phyloP scores from a whole-genome alignment of 2,329 filamentous ascomycete genomes.

The Rhexocercosporidium sp. region DNA sequence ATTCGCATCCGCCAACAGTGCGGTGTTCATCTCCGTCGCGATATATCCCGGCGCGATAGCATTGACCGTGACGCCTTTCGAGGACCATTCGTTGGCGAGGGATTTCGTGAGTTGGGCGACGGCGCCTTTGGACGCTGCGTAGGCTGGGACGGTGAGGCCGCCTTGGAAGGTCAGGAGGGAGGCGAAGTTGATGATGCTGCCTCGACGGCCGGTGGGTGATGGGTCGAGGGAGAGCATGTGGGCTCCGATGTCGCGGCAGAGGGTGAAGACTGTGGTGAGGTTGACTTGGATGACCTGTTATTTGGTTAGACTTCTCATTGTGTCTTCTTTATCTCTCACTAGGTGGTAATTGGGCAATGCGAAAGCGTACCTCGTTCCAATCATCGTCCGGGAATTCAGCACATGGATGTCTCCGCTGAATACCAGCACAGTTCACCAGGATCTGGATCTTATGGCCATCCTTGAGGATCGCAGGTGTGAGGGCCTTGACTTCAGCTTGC shows the following conservation, averaged over 20 bases:
- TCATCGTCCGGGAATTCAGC: conserved; percentile 47
- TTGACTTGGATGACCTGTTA: conserved; percentile 77
- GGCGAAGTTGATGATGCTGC: conserved; percentile 83
- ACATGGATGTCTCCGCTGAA: conserved; percentile 43
- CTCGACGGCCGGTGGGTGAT: conserved; percentile 75
- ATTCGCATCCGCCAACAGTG: conserved; percentile 73
- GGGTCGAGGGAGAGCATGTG: conserved; percentile 68
- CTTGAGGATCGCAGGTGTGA: conserved; percentile 65
- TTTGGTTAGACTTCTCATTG: conserved; percentile 31
- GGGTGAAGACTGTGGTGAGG: conserved; percentile 78
- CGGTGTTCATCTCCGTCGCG: conserved; percentile 92
- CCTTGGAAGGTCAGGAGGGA: conserved; percentile 90
- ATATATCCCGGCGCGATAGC: conserved; percentile 91
- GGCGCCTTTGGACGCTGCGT: conserved; percentile 84
- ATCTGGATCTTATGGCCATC: conserved; percentile 51
- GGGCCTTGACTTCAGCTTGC: conserved; percentile 60
- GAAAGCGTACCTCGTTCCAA: conserved; percentile 45
- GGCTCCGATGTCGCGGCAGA: conserved; percentile 77
- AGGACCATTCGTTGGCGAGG: conserved; percentile 84
- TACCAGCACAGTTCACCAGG: conserved; percentile 53
- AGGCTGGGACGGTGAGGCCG: conserved; percentile 86
- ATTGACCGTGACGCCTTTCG: conserved; percentile 82
- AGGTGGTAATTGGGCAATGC: too few relatives aligned
- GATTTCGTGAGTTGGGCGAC: conserved; percentile 71
- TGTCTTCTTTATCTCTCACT: not conserved